Conservation (phyloP, 345 rosid species). For the Euphorbia tirucalli region DNA sequence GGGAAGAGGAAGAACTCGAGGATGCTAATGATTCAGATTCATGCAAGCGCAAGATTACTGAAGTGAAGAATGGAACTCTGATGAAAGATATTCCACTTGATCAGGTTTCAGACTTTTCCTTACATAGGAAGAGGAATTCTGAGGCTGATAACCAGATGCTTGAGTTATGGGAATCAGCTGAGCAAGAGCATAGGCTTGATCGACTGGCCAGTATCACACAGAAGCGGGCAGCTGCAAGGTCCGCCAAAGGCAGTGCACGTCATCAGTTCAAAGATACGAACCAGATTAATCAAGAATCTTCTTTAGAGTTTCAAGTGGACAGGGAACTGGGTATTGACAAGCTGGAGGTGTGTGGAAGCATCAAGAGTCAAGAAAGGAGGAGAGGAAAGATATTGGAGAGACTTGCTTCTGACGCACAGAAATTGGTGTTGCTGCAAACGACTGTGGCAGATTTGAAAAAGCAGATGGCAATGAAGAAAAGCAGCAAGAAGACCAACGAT, state of each 20-base stretch:
- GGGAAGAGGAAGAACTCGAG: slow-evolving; percentile 32
- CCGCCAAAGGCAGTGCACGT: background rate
- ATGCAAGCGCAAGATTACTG: slow-evolving; percentile 1
- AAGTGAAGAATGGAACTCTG: slow-evolving; percentile 18
- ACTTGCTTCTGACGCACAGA: slow-evolving; percentile 28
- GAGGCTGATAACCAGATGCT: slow-evolving; percentile 26
- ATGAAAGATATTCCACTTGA: slow-evolving; percentile 38
- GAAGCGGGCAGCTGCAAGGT: slow-evolving; percentile 19
- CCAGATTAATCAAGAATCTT: slow-evolving; percentile 27
- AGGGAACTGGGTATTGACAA: slow-evolving; percentile 65
- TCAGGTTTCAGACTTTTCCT: slow-evolving; percentile 22
- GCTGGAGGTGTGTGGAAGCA: slow-evolving; percentile 54
- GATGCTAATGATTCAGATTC: slow-evolving; percentile 26
- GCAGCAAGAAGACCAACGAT: slow-evolving; percentile 15
- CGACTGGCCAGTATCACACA: slow-evolving; percentile 10
- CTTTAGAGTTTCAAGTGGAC: slow-evolving; percentile 58
- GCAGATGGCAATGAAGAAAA: slow-evolving; percentile 17
- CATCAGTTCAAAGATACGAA: slow-evolving; percentile 19
- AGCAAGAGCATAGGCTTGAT: slow-evolving; percentile 19
- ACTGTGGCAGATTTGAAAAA: slow-evolving; percentile 25
- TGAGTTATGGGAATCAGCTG: slow-evolving; percentile 28
- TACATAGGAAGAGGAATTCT: slow-evolving; percentile 10
- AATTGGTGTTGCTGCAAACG: slow-evolving; percentile 23
- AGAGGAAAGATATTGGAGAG: slow-evolving; percentile 27
- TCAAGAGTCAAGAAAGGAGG: slow-evolving; percentile 28